Base-by-base conservation (phyloP, 352 stramenopile species). In the Globisporangium uncinulatum region DNA sequence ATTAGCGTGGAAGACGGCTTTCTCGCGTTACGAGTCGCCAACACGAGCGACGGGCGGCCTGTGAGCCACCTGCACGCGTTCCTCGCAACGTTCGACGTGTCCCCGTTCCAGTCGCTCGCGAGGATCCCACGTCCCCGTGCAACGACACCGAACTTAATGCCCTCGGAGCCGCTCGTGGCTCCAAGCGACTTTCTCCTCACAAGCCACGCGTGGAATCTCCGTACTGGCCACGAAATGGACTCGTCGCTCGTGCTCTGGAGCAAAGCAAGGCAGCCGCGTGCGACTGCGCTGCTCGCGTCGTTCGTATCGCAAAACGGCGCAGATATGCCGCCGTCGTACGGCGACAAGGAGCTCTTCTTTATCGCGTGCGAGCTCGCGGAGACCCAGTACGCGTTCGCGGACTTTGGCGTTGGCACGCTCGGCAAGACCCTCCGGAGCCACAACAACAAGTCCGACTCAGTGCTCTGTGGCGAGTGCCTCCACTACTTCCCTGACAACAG, bases 281-380 rank as follows among this genome's bases (percentile, higher is more conserved):
- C 82, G 15, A 92, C 79, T 0, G 74, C 78, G 13, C 83, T 92
- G 7, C 56, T 92, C 29, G 69, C 64, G 0, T 72, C 78, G 2
- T 90, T 90, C 54, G 57, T 75, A 6, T 67, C 77, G 4, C 50
- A 68, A 9, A 82, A 83, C 53, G 57, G 53, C 21, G 59, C 79
- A n/a, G 41, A 52, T 0, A 43, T 67, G 4, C 75, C 75, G 17
- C 71, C 71, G 6, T 85, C 72, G 21, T 88, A 89, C 50, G 76
- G 79, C 3, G 82, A 90, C 51, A 92, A 92, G 56, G 79, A 92
- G 49, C 62, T 89, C n/a, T 92, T 86, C 58, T 89, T 88, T 56
- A 49, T 88, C 11, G 79, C 82, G 0, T 80, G 63, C 41, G 82
- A 92, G 44, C 61, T 92, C 3, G 76, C 82, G 0, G 79, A 92